Evolutionary conservation across 352 stramenopile genomes (phyloP).

Genomic region (Globisporangium megalacanthum): DNA sequence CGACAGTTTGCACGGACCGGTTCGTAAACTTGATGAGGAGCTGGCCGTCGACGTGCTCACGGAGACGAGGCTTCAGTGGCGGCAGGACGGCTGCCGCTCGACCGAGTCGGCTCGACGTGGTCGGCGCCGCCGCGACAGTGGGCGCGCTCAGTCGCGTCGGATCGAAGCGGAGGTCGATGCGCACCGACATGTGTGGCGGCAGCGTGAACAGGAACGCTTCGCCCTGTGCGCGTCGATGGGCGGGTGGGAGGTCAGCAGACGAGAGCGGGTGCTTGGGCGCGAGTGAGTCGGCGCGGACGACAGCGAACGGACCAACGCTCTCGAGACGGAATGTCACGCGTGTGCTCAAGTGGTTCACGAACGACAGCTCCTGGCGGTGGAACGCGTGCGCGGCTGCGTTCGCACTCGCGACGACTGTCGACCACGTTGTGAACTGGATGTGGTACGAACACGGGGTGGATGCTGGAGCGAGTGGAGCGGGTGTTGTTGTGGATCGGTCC

Average conservation of each 20-base stretch:
- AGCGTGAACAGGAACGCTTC: constrained; percentile 71
- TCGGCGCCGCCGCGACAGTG: neutral
- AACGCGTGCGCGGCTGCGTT: constrained; percentile 26
- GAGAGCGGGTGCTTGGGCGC: constrained; percentile 60
- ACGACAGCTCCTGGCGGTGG: constrained; percentile 42
- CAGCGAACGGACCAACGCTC: constrained; percentile 49
- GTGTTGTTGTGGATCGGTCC: constrained; percentile 25
- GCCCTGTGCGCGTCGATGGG: constrained; percentile 47
- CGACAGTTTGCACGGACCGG: constrained; percentile 52
- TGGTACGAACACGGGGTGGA: constrained; percentile 23
- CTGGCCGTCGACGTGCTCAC: constrained; percentile 30
- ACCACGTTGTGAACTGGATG: constrained; percentile 77
- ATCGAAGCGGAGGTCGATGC: constrained; percentile 59
- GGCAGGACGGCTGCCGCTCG: neutral
- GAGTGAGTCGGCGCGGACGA: constrained; percentile 57
- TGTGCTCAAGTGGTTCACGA: constrained; percentile 55
- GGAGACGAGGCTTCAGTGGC: constrained; percentile 14
- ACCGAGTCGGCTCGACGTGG: neutral
- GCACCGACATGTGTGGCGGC: constrained; percentile 59
- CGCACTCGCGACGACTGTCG: constrained; percentile 27
- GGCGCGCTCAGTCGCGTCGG: constrained; percentile 10
- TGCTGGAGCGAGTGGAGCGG: neutral
- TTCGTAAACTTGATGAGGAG: constrained; percentile 70
- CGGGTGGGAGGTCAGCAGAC: constrained; percentile 38
- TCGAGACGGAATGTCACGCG: constrained; percentile 70